Evolutionary conservation across 139 green algal genomes (phyloP).

Genomic region (Edaphochlamys debaryana): DNA sequence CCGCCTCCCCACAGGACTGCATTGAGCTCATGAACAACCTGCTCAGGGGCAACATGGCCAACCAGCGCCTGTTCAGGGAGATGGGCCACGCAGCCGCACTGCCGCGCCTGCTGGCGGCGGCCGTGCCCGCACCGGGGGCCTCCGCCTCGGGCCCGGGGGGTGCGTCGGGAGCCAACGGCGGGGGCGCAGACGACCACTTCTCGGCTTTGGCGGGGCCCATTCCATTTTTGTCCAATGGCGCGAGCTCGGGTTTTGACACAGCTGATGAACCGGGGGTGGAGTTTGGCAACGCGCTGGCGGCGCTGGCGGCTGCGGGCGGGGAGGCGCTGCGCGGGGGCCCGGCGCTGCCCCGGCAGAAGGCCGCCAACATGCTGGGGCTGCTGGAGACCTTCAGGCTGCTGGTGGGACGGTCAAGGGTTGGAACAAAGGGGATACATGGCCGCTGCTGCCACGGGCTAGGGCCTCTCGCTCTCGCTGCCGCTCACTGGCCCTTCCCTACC

Average conservation of each 20-base stretch:
- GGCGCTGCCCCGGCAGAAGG: constrained; percentile 57
- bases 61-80: constrained; percentile 87
- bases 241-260: background rate
- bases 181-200: constrained; percentile 3
- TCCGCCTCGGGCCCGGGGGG: background rate
- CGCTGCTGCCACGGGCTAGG: background rate
- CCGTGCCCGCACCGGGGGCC: constrained; percentile 11
- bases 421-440: too few species aligned
- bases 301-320: constrained; percentile 25
- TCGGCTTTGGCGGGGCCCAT: background rate
- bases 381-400: constrained; percentile 74
- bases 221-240: background rate
- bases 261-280: constrained; percentile 8
- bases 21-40: constrained; percentile 91
- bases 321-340: constrained; percentile 16
- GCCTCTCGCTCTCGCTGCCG: background rate
- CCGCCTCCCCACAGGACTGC: constrained; percentile 81
- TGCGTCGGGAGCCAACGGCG: background rate
- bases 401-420: constrained; percentile 45
- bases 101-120: constrained; percentile 51
- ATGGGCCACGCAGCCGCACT: constrained; percentile 62
- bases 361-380: constrained; percentile 71
- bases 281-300: constrained; percentile 34
- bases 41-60: constrained; percentile 78
- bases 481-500: background rate